Evolutionary conservation across 1,284 basidiomycete species (phyloP), one percentile per base, ranked within the genome.

Genomic region (Apiotrichum akiyoshidainum): DNA sequence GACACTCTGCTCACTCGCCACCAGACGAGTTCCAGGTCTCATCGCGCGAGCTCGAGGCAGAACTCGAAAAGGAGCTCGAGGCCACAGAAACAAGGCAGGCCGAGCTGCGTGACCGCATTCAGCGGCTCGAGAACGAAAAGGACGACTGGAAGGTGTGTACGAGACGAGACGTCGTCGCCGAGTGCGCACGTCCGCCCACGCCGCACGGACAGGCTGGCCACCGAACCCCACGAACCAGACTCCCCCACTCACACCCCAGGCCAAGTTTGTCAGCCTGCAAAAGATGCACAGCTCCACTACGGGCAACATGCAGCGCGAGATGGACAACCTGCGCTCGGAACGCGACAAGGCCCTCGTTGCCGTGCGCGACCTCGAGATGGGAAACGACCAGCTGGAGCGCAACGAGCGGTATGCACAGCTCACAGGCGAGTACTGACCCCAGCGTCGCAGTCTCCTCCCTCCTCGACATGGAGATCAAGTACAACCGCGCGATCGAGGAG

Each of bases 321-420:
- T 97, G 60, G 94, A 97, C 69, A 76, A 87, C 83, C 68, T 78
- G 7, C 67, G 90, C 55, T 87, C 89, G 67, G 89, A 91, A 66
- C 82, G 87, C 64, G 89, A 92, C 74, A 84, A 84, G 62, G 80
- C 86, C 58, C 90, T 90, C 75, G 81, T 91, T 26, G 87, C 90
- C 68, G 79, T 92, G 34, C 86, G 91, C 13, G 92, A 95, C 69
- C 81, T 96, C 51, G 93, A 97, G 78, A 88, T 96, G 85, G 93
- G 93, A 40, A 96, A 96, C 70, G 93, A 97, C 71, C 92, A 96
- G 78, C 81, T 97, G 60, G 93, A 97, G 75, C 81, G 91, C 65
- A 93, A 88, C 73, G 92, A 94, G 71, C 85, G 92, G 74, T 79
- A 52, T 10, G 21, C 10, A 22, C 26, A 19, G 31, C 31, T 47